A percentile compares a stretch with the other conserved stretches of the same genome.
Evolutionary conservation across 345 rosid species (phyloP).

Genomic region (Gossypium turneri): DNA sequence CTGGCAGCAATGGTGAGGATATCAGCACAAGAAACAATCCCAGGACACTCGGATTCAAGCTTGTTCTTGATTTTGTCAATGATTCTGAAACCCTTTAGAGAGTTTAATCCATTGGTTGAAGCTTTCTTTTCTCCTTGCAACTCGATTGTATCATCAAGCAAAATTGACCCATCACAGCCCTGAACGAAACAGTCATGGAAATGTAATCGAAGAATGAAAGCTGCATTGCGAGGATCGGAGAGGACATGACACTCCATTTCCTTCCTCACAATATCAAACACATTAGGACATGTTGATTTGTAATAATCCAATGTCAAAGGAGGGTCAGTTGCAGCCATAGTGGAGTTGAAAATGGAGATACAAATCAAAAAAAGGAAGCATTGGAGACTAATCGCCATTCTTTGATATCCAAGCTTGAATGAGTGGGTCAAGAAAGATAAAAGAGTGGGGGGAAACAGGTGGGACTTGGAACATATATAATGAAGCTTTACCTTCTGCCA

Average conservation of each 20-base stretch:
- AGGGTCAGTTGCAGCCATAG: slow-evolving; percentile 33
- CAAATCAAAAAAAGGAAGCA: slow-evolving; percentile 19
- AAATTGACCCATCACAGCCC: slow-evolving; percentile 91
- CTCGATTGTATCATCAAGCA: slow-evolving; percentile 69
- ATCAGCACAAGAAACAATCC: slow-evolving; percentile 88
- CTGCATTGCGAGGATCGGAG: slow-evolving; percentile 82
- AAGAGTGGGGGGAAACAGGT: slow-evolving; percentile 27
- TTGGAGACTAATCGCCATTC: not conserved
- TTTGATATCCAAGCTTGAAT: not conserved
- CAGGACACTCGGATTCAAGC: slow-evolving; percentile 89
- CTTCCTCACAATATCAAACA: slow-evolving; percentile 58
- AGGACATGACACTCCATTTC: slow-evolving; percentile 90
- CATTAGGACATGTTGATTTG: slow-evolving; percentile 58
- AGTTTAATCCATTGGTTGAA: slow-evolving; percentile 39
- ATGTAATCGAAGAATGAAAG: slow-evolving; percentile 60
- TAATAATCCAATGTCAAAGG: slow-evolving; percentile 68
- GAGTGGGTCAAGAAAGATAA: not conserved
- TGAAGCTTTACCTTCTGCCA: not conserved
- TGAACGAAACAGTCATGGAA: slow-evolving; percentile 93
- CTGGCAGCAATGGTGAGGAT: slow-evolving; percentile 83
- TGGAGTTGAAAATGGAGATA: slow-evolving; percentile 10
- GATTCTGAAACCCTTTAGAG: slow-evolving; percentile 57
- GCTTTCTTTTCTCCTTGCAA: slow-evolving; percentile 78
- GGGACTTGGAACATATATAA: slow-evolving; percentile 33
- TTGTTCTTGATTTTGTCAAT: slow-evolving; percentile 81